A percentile compares a stretch with the other conserved stretches of the same genome.
Evolutionary conservation across 2,329 filamentous ascomycete genomes (phyloP).

Genomic region (Fusarium graminum): DNA sequence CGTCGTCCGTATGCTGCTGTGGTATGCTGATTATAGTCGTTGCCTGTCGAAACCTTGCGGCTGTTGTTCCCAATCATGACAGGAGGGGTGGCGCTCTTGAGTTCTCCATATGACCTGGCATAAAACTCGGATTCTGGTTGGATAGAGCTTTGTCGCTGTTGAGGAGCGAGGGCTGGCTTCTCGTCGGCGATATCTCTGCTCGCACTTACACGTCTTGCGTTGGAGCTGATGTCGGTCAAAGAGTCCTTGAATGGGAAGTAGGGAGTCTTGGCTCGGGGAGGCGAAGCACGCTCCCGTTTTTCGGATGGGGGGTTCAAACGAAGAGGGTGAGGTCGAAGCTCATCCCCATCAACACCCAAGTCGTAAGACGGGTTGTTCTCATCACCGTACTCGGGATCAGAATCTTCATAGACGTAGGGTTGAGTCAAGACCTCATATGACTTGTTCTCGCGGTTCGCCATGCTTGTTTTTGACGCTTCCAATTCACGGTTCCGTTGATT

Average conservation of each 20-base stretch:
- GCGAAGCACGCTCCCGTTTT: slow-evolving; percentile 27
- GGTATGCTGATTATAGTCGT: slow-evolving; percentile 61
- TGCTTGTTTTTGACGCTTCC: slow-evolving; percentile 53
- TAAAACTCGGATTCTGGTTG: slow-evolving; percentile 64
- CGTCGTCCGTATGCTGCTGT: slow-evolving; percentile 59
- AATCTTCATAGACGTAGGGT: slow-evolving; percentile 58
- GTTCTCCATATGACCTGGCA: slow-evolving; percentile 70
- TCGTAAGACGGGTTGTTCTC: slow-evolving; percentile 52
- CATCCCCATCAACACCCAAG: slow-evolving; percentile 47
- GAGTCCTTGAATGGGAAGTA: slow-evolving; percentile 48
- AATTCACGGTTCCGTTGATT: slow-evolving; percentile 64
- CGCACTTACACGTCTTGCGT: slow-evolving; percentile 59
- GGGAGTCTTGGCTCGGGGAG: slow-evolving; percentile 38
- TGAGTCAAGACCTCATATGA: slow-evolving; percentile 63
- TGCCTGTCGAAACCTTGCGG: slow-evolving; percentile 71
- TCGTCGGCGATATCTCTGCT: slow-evolving; percentile 63
- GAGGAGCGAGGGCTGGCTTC: slow-evolving; percentile 43
- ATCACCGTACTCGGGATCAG: slow-evolving; percentile 58
- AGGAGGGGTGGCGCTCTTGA: slow-evolving; percentile 67
- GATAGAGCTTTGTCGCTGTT: slow-evolving; percentile 59
- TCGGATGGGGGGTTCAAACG: slow-evolving; percentile 61
- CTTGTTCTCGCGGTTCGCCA: slow-evolving; percentile 52
- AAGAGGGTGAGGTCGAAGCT: slow-evolving; percentile 65
- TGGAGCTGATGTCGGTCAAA: slow-evolving; percentile 61
- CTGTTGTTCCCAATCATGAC: slow-evolving; percentile 64